Conservation (phyloP, 345 rosid genomes). For the Rhodomyrtus tomentosa region DNA sequence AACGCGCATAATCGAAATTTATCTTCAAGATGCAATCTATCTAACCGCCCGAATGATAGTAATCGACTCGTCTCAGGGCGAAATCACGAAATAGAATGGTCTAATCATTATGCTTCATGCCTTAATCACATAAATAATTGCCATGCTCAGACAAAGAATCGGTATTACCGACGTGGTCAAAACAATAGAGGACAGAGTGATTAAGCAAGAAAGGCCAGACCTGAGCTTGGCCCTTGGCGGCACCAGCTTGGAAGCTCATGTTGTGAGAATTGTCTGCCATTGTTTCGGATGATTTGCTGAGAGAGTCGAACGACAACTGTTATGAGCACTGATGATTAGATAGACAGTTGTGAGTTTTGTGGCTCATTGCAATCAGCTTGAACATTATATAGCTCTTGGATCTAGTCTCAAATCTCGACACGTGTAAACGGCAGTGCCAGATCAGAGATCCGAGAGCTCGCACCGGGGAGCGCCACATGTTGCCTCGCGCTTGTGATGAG, state of each 20-base stretch:
- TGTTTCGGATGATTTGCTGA: background rate
- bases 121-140: background rate
- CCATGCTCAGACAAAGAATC: background rate
- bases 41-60: background rate
- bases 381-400: background rate
- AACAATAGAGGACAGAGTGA: background rate
- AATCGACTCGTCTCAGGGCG: background rate
- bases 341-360: background rate
- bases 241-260: slow-evolving; percentile 36
- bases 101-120: background rate
- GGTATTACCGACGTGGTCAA: background rate
- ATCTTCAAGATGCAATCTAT: background rate
- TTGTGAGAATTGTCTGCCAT: slow-evolving; percentile 6
- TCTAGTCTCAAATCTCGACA: background rate
- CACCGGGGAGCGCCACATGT: background rate
- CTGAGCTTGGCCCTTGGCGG: slow-evolving; percentile 47
- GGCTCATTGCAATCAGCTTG: background rate
- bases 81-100: background rate
- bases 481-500: background rate
- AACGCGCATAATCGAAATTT: background rate
- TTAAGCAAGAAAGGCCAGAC: slow-evolving; percentile 2
- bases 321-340: background rate
- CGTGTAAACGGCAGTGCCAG: background rate
- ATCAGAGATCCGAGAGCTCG: background rate
- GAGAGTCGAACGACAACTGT: background rate